These are phyloP conservation scores for Blastomyces silverae DNA, from an alignment of 2,329 filamentous ascomycete genomes.

Conservation along the genomic window DNA sequence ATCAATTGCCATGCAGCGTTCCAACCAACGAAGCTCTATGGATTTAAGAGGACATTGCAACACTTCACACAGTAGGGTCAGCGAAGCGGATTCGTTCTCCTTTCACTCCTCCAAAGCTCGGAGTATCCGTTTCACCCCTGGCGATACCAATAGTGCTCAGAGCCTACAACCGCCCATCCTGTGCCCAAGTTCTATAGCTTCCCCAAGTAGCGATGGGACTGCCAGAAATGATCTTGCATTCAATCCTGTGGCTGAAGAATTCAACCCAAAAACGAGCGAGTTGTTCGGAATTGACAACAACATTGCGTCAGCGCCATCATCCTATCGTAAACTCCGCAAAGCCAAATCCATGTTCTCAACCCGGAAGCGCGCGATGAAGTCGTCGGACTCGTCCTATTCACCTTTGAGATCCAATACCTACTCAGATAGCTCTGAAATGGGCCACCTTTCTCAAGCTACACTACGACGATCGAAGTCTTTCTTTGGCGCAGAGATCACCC, in stretches of 20 bases:
- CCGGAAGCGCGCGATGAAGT: slow-evolving; percentile 29
- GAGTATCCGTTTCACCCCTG: slow-evolving; percentile 15
- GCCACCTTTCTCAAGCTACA: slow-evolving; percentile 22
- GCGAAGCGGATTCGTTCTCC: background rate
- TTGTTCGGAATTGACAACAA: slow-evolving; percentile 32
- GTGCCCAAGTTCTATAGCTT: slow-evolving; percentile 1
- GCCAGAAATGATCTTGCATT: slow-evolving; percentile 18
- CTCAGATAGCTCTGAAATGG: slow-evolving; percentile 11
- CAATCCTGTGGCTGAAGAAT: slow-evolving; percentile 19
- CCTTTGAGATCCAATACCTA: slow-evolving; percentile 12
- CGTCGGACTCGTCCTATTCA: slow-evolving; percentile 12
- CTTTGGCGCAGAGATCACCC: slow-evolving; percentile 28
- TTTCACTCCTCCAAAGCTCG: slow-evolving; percentile 10
- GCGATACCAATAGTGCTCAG: background rate
- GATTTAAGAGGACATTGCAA: slow-evolving; percentile 9
- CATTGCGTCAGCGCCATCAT: slow-evolving; percentile 40
- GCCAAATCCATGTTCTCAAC: slow-evolving; percentile 45
- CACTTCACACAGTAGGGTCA: slow-evolving; percentile 8
- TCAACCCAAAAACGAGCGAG: slow-evolving; percentile 29
- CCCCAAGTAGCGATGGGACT: background rate
- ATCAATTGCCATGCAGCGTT: slow-evolving; percentile 38
- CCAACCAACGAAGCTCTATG: slow-evolving; percentile 24
- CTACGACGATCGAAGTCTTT: slow-evolving; percentile 42
- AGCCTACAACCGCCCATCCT: background rate
- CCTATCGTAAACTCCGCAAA: slow-evolving; percentile 43